Conservation (phyloP, 345 rosid species). For the Rhodamnia rubescens region DNA sequence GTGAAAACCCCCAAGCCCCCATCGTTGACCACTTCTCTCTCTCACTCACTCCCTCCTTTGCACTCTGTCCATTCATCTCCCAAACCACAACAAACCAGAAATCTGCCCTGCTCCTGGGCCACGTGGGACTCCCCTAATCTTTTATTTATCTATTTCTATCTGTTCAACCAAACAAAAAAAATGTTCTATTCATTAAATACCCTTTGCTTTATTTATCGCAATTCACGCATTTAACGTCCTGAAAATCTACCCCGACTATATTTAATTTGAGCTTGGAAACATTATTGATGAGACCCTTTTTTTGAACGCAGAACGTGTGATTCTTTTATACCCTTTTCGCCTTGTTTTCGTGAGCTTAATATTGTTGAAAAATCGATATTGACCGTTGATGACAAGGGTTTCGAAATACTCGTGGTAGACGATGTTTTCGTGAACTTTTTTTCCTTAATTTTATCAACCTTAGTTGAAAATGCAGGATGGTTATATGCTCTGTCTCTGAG, state of each 20-base stretch:
- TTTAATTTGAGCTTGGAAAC: background rate
- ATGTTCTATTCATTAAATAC: background rate
- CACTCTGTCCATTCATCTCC: slow-evolving; percentile 24
- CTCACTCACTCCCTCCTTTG: slow-evolving; percentile 1
- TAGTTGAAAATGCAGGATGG: background rate
- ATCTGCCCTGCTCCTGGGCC: slow-evolving; percentile 12
- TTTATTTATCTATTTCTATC: background rate
- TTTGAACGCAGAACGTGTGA: background rate
- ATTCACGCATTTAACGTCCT: background rate
- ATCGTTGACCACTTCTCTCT: slow-evolving; percentile 1
- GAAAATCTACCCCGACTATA: background rate
- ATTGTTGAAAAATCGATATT: background rate
- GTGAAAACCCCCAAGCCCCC: background rate
- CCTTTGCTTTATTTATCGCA: background rate
- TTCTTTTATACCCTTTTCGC: background rate
- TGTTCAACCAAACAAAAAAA: background rate
- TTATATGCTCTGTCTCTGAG: background rate
- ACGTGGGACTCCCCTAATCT: background rate
- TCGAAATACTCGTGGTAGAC: background rate
- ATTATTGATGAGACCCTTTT: background rate
- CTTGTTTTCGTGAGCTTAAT: rapidly evolving
- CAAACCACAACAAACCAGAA: slow-evolving; percentile 27
- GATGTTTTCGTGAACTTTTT: background rate
- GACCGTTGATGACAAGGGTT: background rate
- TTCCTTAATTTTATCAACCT: background rate